Evolutionary conservation across 192 early-diverging fungal genomes (phyloP).

Genomic region (Coemansia sp.): DNA sequence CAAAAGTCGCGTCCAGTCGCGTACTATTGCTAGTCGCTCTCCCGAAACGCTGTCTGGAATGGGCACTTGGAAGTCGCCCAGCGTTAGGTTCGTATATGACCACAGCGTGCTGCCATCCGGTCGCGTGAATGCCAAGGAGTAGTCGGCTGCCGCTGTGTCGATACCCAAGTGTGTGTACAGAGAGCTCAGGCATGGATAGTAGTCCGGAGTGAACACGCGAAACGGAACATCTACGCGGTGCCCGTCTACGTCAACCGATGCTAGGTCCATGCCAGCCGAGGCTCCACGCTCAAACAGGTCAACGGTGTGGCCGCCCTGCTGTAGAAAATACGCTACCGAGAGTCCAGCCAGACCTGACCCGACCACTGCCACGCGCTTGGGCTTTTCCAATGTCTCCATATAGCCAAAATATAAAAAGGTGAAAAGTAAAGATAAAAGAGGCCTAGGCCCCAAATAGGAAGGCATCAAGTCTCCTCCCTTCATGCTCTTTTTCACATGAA

Average conservation of each 20-base stretch:
- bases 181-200: conserved; percentile 43
- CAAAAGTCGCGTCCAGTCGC: conserved; percentile 41
- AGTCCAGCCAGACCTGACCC: conserved; percentile 50
- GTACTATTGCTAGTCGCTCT: conserved; percentile 14
- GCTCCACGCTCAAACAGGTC: conserved; percentile 37
- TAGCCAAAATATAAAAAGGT: neutral
- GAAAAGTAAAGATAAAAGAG: neutral
- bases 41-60: conserved; percentile 19
- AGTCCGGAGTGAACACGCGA: conserved; percentile 50
- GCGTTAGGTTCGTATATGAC: conserved; percentile 43
- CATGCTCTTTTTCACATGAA: neutral
- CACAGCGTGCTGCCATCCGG: conserved; percentile 16
- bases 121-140: conserved; percentile 38
- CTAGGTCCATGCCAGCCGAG: conserved; percentile 45
- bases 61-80: conserved; percentile 28
- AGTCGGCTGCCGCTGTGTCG: conserved; percentile 35
- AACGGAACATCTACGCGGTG: conserved; percentile 50
- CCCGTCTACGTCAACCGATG: conserved; percentile 37
- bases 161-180: conserved; percentile 44
- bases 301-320: conserved; percentile 24
- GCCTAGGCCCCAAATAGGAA: neutral
- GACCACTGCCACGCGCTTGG: conserved; percentile 35
- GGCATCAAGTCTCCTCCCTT: neutral
- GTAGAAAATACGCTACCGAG: conserved; percentile 42
- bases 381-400: neutral